Percentiles rank a stretch among this genome's conserved stretches.
Conservation (phyloP, 495 filamentous ascomycete genomes). For the Sabuloglossum arenarium region DNA sequence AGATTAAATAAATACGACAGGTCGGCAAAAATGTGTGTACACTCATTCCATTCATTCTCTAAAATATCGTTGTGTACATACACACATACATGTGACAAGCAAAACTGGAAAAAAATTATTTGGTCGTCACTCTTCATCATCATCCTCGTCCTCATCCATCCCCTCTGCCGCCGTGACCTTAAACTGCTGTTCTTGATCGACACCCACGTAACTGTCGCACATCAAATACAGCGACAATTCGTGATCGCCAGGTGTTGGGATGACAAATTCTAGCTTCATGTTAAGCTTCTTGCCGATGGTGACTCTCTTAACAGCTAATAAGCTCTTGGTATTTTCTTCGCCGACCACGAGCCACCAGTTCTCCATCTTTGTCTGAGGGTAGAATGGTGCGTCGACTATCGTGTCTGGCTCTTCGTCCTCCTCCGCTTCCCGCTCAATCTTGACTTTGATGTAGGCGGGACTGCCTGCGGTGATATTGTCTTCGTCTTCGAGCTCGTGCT, state of each 20-base stretch:
- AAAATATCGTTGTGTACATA: neutral
- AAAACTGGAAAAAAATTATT: neutral
- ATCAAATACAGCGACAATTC: slow-evolving; percentile 84
- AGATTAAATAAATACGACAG: too few species aligned
- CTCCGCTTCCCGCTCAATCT: slow-evolving; percentile 68
- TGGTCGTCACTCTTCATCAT: slow-evolving; percentile 45
- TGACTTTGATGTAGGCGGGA: slow-evolving; percentile 67
- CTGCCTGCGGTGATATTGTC: slow-evolving; percentile 60
- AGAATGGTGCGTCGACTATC: slow-evolving; percentile 90
- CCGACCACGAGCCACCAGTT: slow-evolving; percentile 95
- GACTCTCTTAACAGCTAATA: slow-evolving; percentile 86
- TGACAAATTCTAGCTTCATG: slow-evolving; percentile 66
- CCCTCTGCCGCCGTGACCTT: slow-evolving; percentile 70
- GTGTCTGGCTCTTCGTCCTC: slow-evolving; percentile 56
- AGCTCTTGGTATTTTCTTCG: slow-evolving; percentile 59
- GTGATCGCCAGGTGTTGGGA: slow-evolving; percentile 67
- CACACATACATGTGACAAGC: neutral
- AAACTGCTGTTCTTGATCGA: slow-evolving; percentile 89
- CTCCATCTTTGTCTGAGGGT: slow-evolving; percentile 81
- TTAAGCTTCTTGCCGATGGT: slow-evolving; percentile 64
- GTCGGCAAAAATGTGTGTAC: too few species aligned
- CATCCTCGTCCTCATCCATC: slow-evolving; percentile 85
- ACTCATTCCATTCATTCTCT: neutral
- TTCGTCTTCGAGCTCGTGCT: slow-evolving; percentile 66
- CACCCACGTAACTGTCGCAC: slow-evolving; percentile 93